Percentiles rank a stretch among this genome's conserved stretches.
Conservation (phyloP, 164 flowering plant species). For the Nymphaea colorata region DNA sequence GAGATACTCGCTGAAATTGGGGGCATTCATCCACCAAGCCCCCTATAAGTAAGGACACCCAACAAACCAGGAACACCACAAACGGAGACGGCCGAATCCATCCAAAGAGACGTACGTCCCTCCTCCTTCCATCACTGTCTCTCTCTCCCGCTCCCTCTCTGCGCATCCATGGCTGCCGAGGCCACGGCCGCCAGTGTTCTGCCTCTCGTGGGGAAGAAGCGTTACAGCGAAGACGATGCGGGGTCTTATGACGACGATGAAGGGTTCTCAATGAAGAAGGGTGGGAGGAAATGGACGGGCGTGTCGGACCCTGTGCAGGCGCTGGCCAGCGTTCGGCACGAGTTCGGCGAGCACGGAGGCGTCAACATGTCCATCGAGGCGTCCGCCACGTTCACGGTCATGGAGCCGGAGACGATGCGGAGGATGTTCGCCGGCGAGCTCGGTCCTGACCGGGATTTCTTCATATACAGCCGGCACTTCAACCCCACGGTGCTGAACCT, state of each 20-base stretch:
- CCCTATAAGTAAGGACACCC: too few species aligned
- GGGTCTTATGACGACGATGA: not conserved
- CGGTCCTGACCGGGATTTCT: constrained; percentile 92
- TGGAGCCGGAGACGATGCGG: constrained; percentile 89
- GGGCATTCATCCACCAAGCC: too few species aligned
- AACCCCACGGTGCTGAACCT: constrained; percentile 86
- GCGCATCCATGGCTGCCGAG: not conserved
- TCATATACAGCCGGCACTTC: constrained; percentile 94
- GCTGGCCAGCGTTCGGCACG: constrained; percentile 61
- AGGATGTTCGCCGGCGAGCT: constrained; percentile 87
- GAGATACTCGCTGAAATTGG: too few species aligned
- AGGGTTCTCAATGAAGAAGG: not conserved
- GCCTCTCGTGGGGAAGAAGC: not conserved
- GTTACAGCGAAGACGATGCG: not conserved
- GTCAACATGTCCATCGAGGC: constrained; percentile 99
- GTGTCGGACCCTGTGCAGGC: constrained; percentile 56
- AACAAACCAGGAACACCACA: too few species aligned
- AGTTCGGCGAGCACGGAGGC: constrained; percentile 97
- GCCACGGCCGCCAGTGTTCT: not conserved
- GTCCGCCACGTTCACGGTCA: constrained; percentile 96
- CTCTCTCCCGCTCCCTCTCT: not conserved
- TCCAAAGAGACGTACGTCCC: too few species aligned
- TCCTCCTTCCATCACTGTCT: not conserved
- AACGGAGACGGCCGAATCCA: too few species aligned
- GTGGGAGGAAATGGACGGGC: not conserved